Conservation (phyloP, 768 basidiomycete species). For the Boletales sp. region DNA sequence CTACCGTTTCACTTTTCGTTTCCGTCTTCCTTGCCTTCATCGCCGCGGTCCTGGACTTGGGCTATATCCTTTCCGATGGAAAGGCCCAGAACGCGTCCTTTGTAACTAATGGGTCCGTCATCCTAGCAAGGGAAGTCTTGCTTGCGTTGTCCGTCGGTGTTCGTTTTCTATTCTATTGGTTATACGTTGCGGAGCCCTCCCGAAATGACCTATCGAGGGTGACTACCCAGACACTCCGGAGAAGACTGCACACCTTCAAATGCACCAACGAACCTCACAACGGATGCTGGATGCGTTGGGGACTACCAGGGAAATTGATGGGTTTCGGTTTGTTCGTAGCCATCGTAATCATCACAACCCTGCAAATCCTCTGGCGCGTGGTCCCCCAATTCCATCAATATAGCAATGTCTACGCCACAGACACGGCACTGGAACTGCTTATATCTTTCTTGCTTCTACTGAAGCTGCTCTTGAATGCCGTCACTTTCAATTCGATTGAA, state of each 20-base stretch:
- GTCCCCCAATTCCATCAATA: constrained; percentile 34
- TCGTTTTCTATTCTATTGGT: constrained; percentile 69
- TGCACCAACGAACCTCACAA: constrained; percentile 39
- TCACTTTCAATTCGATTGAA: constrained; percentile 35
- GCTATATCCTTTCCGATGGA: constrained; percentile 46
- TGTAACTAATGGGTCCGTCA: constrained; percentile 28
- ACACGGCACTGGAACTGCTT: constrained; percentile 55
- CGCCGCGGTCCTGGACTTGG: constrained; percentile 61
- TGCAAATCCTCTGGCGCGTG: constrained; percentile 66
- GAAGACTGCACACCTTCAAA: constrained; percentile 14
- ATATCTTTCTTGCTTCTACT: constrained; percentile 56
- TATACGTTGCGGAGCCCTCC: constrained; percentile 58
- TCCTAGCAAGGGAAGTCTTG: constrained; percentile 55
- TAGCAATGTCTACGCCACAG: constrained; percentile 53
- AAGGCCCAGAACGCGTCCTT: constrained; percentile 21
- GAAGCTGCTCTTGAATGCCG: constrained; percentile 58
- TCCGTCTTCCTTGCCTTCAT: constrained; percentile 60
- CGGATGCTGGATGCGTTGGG: constrained; percentile 67
- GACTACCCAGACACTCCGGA: constrained; percentile 10
- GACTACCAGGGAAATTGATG: constrained; percentile 47
- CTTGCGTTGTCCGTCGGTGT: constrained; percentile 55
- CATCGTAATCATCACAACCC: constrained; percentile 43
- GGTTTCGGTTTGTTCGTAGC: constrained; percentile 49
- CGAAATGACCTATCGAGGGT: constrained; percentile 29
- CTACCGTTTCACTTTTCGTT: constrained; percentile 49